Evolutionary conservation across 164 flowering plant species (phyloP).

Genomic region (Stephania yunnanensis): DNA sequence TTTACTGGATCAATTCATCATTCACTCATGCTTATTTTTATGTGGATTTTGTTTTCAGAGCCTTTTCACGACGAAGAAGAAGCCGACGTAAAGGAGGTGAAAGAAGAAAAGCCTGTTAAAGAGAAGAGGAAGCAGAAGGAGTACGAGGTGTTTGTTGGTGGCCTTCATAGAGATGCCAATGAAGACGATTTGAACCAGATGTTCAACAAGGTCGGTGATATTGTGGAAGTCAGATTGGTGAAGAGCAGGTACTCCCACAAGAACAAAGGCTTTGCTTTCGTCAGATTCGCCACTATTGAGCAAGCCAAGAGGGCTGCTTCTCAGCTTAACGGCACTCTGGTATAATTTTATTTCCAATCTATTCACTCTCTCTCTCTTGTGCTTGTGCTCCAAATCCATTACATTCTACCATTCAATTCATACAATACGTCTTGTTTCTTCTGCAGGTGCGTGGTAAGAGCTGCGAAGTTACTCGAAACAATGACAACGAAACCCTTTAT

Average conservation of each 20-base stretch:
- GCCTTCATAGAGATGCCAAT: constrained; percentile 23
- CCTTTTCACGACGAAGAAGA: constrained; percentile 2
- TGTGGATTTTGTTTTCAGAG: constrained; percentile 4
- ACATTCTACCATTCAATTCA: neutral
- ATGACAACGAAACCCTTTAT: constrained; percentile 28
- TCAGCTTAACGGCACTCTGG: constrained; percentile 17
- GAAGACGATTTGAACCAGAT: constrained; percentile 21
- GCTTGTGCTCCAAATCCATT: neutral
- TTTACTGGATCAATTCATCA: neutral
- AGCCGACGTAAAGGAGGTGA: neutral
- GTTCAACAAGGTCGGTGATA: constrained; percentile 20
- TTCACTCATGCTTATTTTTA: neutral
- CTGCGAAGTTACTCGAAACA: constrained; percentile 26
- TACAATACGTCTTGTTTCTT: too few relatives aligned
- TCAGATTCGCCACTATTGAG: constrained; percentile 24
- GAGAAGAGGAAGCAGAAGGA: constrained; percentile 21
- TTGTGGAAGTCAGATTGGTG: constrained; percentile 23
- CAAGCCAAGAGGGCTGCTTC: constrained; percentile 20
- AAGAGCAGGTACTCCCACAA: constrained; percentile 11
- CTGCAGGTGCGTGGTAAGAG: constrained; percentile 26
- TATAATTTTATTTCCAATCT: neutral
- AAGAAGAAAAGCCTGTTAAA: constrained; percentile 7
- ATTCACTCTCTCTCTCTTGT: neutral
- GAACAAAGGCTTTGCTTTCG: constrained; percentile 30
- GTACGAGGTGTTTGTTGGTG: constrained; percentile 25